Conservation (phyloP, 768 basidiomycete genomes). For the Epithele typhae region DNA sequence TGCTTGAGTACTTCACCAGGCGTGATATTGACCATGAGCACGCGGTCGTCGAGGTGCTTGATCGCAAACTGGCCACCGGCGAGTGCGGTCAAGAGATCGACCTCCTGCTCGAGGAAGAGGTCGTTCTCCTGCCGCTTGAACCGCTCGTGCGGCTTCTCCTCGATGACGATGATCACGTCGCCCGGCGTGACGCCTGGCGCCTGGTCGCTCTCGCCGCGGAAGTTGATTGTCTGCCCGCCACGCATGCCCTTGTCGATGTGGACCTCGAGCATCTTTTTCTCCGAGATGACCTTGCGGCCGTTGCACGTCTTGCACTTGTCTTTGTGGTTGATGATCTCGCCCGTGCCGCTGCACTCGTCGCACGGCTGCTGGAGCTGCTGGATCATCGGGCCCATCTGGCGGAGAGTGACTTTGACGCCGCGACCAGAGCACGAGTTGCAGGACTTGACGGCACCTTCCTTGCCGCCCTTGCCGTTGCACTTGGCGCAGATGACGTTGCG, state of each 20-base stretch:
- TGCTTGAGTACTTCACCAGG: constrained; percentile 93
- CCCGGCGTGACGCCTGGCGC: constrained; percentile 85
- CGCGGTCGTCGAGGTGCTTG: constrained; percentile 91
- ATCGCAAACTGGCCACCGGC: constrained; percentile 89
- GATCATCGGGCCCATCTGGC: constrained; percentile 99
- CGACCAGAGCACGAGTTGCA: constrained; percentile 83
- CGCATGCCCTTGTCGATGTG: constrained; percentile 99
- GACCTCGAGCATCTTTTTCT: constrained; percentile 97
- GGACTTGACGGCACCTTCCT: constrained; percentile 87
- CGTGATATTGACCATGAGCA: constrained; percentile 73
- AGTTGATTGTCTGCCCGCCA: constrained; percentile 85
- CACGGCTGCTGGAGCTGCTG: constrained; percentile 97
- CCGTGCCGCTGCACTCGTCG: constrained; percentile 89
- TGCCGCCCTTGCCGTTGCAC: constrained; percentile 96
- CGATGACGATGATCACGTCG: constrained; percentile 91
- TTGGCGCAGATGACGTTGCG: constrained; percentile 91
- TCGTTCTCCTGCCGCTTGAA: constrained; percentile 90
- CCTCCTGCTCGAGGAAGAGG: constrained; percentile 79
- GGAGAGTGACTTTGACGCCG: constrained; percentile 84
- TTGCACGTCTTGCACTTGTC: constrained; percentile 91
- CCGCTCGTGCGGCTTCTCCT: constrained; percentile 86
- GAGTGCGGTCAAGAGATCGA: constrained; percentile 91
- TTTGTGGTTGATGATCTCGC: constrained; percentile 91
- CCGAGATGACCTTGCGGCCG: constrained; percentile 90
- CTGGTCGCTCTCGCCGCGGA: constrained; percentile 90